phyloP scores from a whole-genome alignment of 176 grass and related monocot species.

The Zoysia japonica region DNA sequence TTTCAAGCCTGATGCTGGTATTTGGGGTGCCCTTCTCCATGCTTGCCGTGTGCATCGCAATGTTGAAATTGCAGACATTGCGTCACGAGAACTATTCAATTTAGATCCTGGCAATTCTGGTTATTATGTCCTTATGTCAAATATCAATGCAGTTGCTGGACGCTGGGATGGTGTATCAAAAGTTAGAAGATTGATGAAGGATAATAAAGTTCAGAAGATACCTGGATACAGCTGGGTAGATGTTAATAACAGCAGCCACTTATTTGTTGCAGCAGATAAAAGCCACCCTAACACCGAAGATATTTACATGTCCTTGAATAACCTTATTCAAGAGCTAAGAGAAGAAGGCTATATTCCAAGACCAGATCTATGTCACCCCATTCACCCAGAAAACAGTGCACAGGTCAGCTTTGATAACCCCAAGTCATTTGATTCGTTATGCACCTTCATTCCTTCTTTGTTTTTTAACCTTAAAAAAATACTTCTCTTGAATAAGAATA shows the following conservation, averaged over 20 bases:
- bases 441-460: slow-evolving; percentile 19
- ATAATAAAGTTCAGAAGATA: slow-evolving; percentile 75
- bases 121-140: slow-evolving; percentile 92
- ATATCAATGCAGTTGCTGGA: slow-evolving; percentile 81
- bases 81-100: slow-evolving; percentile 60
- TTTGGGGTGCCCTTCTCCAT: slow-evolving; percentile 82
- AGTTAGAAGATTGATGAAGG: slow-evolving; percentile 80
- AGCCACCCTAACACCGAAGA: slow-evolving; percentile 64
- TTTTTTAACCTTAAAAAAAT: slow-evolving; percentile 13
- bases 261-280: slow-evolving; percentile 79
- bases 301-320: slow-evolving; percentile 64
- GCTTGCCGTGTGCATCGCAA: slow-evolving; percentile 71
- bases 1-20: slow-evolving; percentile 76
- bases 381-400: slow-evolving; percentile 16
- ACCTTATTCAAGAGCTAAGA: slow-evolving; percentile 66
- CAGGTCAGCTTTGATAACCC: slow-evolving; percentile 39
- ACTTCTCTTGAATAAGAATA: neutral
- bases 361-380: slow-evolving; percentile 44
- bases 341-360: slow-evolving; percentile 74
- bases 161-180: slow-evolving; percentile 77
- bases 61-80: slow-evolving; percentile 70
- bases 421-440: neutral
- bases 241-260: slow-evolving; percentile 61
- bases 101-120: slow-evolving; percentile 84
- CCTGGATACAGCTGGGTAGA: slow-evolving; percentile 87